Conservation (phyloP, 352 stramenopile genomes). For the Chrysophaeum taylorii region DNA sequence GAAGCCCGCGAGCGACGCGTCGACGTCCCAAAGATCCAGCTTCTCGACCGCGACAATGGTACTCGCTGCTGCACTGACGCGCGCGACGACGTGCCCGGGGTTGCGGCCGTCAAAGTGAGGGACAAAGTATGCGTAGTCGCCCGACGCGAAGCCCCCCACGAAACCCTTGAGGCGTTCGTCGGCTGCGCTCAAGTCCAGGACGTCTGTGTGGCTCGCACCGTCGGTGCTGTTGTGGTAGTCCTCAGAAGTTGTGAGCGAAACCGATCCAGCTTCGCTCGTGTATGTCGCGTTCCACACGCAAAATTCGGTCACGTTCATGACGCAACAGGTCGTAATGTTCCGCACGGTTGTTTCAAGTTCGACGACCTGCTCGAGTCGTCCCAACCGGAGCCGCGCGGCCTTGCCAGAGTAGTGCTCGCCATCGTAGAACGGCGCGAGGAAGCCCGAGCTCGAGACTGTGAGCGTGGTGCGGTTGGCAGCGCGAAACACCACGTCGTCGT, state of each 20-base stretch:
- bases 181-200: constrained; percentile 2
- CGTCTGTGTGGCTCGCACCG: neutral
- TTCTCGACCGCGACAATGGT: neutral
- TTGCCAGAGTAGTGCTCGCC: constrained; percentile 15
- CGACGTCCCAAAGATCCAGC: neutral
- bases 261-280: constrained; percentile 3
- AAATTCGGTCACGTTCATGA: constrained; percentile 13
- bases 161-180: constrained; percentile 15
- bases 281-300: constrained; percentile 9
- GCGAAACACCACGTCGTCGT: too few species aligned
- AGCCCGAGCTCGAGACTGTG: neutral
- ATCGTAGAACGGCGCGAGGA: constrained; percentile 19
- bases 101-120: constrained; percentile 20
- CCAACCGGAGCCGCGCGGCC: neutral
- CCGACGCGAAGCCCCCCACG: constrained; percentile 16
- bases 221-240: neutral
- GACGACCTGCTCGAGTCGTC: neutral
- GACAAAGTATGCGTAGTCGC: constrained; percentile 22
- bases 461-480: neutral
- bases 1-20: constrained; percentile 13
- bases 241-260: too few species aligned
- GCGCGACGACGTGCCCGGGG: constrained; percentile 9
- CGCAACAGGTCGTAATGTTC: neutral
- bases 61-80: neutral
- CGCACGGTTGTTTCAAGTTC: neutral